Base-by-base conservation (phyloP, 2,329 filamentous ascomycete genomes). In the Plenodomus tracheiphilus region DNA sequence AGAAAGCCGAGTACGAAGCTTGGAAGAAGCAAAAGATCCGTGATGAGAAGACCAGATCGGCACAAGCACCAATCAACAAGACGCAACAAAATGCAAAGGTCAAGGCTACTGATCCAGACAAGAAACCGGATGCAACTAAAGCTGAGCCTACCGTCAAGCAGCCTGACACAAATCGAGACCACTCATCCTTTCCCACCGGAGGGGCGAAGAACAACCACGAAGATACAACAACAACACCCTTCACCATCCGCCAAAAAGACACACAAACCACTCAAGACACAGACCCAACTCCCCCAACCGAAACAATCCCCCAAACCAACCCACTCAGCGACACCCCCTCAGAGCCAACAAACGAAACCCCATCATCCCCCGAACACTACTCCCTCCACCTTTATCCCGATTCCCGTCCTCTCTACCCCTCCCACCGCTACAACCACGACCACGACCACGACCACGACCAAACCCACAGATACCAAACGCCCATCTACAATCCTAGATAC, bases 1-100 rank as follows among this genome's bases (percentile, higher is more conserved):
- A 63, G 15, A 64, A 59, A 25, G 55, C 46, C 0, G 61, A 62
- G 16, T 64, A 59, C 16, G 56, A 64, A 13, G 50, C 53, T 2
- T 64, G 62, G 60, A 62, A 63, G 47, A 62, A 43, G 22, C 22
- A 6, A 10, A 25, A 25, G 22, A 6, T 25, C 6, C 22, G 22
- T 10, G 10, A 25, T n/a, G 46, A 51, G 21, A 56, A 49, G 44
- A 42, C 41, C 28, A 46, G 49, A 30, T 40, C 22, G 6, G 10
- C 22, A 10, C 22, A 25, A 47, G 11, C 53, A 49, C 28, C 44
- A 53, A n/a, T 38, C 50, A 18, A 20, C 35, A n/a, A n/a, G 1
- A 50, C 51, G 35, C 44, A 57, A 16, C 30, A 47, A 17, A 16
- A 32, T 22, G 21, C n/a, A 15, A 41, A 37, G 16, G 2, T 39